These are phyloP conservation scores for Epichloe hybrida DNA, from an alignment of 2,329 filamentous ascomycete species.

Conservation along the genomic window DNA sequence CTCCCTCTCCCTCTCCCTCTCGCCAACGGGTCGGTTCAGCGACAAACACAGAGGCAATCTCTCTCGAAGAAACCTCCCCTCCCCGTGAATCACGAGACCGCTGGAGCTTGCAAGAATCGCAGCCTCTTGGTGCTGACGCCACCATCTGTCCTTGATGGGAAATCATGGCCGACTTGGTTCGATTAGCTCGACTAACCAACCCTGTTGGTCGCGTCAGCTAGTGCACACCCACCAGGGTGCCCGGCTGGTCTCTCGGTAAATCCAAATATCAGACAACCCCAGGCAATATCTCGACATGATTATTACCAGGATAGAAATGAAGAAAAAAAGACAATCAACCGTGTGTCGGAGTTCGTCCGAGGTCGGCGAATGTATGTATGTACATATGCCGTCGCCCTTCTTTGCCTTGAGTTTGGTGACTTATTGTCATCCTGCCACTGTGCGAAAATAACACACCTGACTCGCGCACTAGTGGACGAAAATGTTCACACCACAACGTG, in stretches of 20 bases:
- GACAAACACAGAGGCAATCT: neutral
- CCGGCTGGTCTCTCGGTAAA: conserved; percentile 5
- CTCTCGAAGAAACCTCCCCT: neutral
- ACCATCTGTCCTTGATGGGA: neutral
- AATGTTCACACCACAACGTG: neutral
- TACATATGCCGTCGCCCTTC: neutral
- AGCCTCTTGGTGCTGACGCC: neutral
- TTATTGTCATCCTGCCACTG: neutral
- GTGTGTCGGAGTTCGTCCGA: conserved; percentile 6
- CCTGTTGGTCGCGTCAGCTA: neutral
- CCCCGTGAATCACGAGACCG: neutral
- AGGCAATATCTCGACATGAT: neutral
- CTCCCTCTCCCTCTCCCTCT: too few relatives aligned
- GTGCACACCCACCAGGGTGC: neutral
- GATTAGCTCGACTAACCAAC: neutral
- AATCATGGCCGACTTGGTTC: neutral
- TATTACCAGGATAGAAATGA: conserved; percentile 1
- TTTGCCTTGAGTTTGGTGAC: neutral
- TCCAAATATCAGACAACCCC: conserved; percentile 1
- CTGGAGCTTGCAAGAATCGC: neutral
- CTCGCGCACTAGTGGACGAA: neutral
- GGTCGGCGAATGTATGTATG: conserved; percentile 5
- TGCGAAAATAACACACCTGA: conserved; percentile 1
- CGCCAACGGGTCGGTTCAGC: too few relatives aligned
- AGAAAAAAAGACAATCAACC: conserved; percentile 3